Evolutionary conservation across 805 yeast genomes (phyloP), one percentile per base, ranked within the genome.

Genomic region (Myxozyma neotropica): DNA sequence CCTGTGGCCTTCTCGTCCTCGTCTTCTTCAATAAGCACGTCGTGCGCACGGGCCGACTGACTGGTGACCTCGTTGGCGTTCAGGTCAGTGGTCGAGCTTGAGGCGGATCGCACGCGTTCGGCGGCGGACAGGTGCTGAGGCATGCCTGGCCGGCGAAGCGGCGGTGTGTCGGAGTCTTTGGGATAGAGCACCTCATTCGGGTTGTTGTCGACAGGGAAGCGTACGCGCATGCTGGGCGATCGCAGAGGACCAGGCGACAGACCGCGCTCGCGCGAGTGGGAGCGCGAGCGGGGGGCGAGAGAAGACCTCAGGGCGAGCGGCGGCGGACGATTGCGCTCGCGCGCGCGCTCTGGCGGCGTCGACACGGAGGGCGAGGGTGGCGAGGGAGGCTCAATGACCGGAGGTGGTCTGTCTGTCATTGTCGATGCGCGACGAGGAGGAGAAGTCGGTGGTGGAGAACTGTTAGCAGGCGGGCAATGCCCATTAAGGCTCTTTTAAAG

Each of bases 161-260:
- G 47, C 1, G 42, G 36, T 10, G 44, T 24, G 48, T 15, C 31
- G 56, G 52, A 47, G 50, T 60, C 64, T 26, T 54, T 48, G 10
- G 72, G 69, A 29, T 60, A 69, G 12, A 65, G 58, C 12, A 68
- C 68, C 15, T 59, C 38, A 31, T 57, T 58, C 6, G 66, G 67
- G 43, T 67, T 63, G 57, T 71, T 70, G 55, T 61, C 69, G 17
- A 53, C 68, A n/a, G 71, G 71, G 50, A 68, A 68, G 3, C 71
- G 65, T 15, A 69, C 71, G 24, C 72, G 50, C 39, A 57, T 12
- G 31, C 33, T 39, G 35, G 65, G 63, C 59, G 64, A 58, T 36
- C 59, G 61, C 54, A 31, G 51, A 13, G 49, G 44, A 36, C 59
- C 53, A 8, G 64, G 61, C 24, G 64, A 57, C 33, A 51, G 19